A percentile compares a stretch with the other conserved stretches of the same genome.
phyloP scores from a whole-genome alignment of 805 yeast species.

The Ogataea henricii region DNA sequence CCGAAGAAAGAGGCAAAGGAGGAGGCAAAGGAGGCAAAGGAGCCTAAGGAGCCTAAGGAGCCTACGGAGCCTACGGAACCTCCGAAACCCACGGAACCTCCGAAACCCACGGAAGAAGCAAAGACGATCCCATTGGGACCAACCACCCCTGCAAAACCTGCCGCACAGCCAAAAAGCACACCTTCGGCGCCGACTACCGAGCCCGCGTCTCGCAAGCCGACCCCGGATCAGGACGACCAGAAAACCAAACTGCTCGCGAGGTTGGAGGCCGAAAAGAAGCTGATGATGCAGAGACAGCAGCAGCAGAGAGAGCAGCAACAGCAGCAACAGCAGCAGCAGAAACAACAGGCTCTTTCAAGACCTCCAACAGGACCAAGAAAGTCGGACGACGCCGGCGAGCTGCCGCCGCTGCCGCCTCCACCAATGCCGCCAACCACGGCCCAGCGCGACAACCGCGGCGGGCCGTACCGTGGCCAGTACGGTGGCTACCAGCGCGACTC shows the following conservation, averaged over 20 bases:
- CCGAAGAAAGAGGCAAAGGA: background rate
- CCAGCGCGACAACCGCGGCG: constrained; percentile 1
- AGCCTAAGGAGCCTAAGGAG: background rate
- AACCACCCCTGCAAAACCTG: background rate
- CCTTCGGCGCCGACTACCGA: background rate
- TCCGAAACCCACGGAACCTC: no score
- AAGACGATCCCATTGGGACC: background rate
- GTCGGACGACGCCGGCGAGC: background rate
- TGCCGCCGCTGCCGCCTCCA: constrained; percentile 18
- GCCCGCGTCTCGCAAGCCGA: background rate
- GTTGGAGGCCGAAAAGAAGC: constrained; percentile 19
- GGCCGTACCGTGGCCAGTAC: background rate
- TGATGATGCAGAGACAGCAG: constrained; percentile 13
- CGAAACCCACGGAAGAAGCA: background rate
- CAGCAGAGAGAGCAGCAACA: constrained; percentile 3
- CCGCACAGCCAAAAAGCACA: background rate
- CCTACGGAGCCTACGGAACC: no score
- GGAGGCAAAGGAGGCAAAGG: background rate
- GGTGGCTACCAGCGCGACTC: background rate
- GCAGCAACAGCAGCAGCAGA: background rate
- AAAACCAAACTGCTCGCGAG: constrained; percentile 14
- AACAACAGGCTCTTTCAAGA: background rate
- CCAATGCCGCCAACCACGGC: constrained; percentile 21
- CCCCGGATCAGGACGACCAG: background rate
- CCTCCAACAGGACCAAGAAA: constrained; percentile 1